Base-by-base conservation (phyloP, 805 yeast genomes). In the Cyberlindnera euphorbiiphila region DNA sequence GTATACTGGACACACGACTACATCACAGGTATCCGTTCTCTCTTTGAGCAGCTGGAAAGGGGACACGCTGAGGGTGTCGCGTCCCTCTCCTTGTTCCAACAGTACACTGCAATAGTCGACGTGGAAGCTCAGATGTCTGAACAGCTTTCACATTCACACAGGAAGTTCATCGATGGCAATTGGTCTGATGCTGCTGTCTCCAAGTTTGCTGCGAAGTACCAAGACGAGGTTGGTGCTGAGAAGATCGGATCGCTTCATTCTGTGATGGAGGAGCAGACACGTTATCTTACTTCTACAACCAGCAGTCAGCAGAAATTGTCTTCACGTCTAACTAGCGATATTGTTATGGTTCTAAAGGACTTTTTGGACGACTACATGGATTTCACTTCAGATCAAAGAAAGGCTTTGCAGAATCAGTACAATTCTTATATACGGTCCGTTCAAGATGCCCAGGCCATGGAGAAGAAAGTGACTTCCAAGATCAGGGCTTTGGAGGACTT, bases 1-100 rank as follows among this genome's bases (percentile, higher is more conserved):
- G 36, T 40, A 3, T 59, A 46, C 37, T 62, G 66, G 66, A 41
- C 62, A 6, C 33, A 49, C n/a, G 66, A 61, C 36, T 54, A 53
- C 32, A 42, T 45, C 13, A 46, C 54, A 4, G 65, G 66, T 9
- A 50, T 60, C 26, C 39, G 50, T 12, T 26, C 51, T 0, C 45
- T 61, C 6, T 19, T 51, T 1, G 30, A 31, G 5, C 37, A 32
- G 9, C 28, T 60, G 11, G 49, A 53, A 12, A 28, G 31, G n/a
- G 56, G 56, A 4, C 48, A 45, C 9, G 29, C 33, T 5, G 47
- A 47, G 25, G 39, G 52, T 1, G 28, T 45, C 17, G 34, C 37
- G 3, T 37, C 47, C 2, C 36, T 52, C 6, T 34, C 40, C 7
- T 50, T 43, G 34, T 58, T 53, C 24, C 39, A 41, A 9, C 39